These are phyloP conservation scores for Pseudogymnoascus sp. DNA, from an alignment of 2,329 filamentous ascomycete genomes.

Conservation along the genomic window DNA sequence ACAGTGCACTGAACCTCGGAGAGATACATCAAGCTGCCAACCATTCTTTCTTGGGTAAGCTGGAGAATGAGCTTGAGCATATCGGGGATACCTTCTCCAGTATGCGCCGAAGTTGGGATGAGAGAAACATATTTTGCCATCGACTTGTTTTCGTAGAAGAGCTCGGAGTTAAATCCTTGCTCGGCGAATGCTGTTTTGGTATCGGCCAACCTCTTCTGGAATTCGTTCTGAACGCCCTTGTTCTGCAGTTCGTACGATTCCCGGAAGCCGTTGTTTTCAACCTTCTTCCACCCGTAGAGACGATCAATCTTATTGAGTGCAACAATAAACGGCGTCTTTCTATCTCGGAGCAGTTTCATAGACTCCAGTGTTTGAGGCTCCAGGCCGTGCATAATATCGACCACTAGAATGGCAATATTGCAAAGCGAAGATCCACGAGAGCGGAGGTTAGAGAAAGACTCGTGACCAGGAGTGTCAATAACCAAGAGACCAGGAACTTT, in stretches of 20 bases:
- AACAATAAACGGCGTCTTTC: conserved; percentile 96
- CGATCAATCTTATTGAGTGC: conserved; percentile 99
- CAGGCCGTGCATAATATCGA: conserved; percentile 99
- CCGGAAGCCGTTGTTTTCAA: conserved; percentile 96
- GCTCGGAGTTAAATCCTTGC: conserved; percentile 94
- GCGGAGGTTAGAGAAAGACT: conserved; percentile 97
- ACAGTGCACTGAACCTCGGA: conserved; percentile 97
- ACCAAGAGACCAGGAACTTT: conserved; percentile 94
- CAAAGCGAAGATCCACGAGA: conserved; percentile 96
- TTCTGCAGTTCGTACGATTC: conserved; percentile 85
- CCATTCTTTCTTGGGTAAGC: conserved; percentile 95
- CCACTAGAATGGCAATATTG: conserved; percentile 97
- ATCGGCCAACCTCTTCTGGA: conserved; percentile 78
- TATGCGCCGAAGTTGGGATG: conserved; percentile 93
- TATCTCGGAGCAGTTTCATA: conserved; percentile 85
- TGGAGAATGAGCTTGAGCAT: conserved; percentile 93
- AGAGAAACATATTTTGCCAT: conserved; percentile 94
- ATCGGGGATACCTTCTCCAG: conserved; percentile 97
- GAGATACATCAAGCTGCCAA: conserved; percentile 93
- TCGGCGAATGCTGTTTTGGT: conserved; percentile 93
- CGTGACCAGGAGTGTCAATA: conserved; percentile 98
- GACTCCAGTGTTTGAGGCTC: conserved; percentile 97
- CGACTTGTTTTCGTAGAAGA: conserved; percentile 97
- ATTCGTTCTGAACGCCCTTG: conserved; percentile 90
- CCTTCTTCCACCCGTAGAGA: conserved; percentile 97